Evolutionary conservation across 257 asterid species (phyloP), one percentile per base, ranked within the genome.

Genomic region (Thymus mandschuricus): DNA sequence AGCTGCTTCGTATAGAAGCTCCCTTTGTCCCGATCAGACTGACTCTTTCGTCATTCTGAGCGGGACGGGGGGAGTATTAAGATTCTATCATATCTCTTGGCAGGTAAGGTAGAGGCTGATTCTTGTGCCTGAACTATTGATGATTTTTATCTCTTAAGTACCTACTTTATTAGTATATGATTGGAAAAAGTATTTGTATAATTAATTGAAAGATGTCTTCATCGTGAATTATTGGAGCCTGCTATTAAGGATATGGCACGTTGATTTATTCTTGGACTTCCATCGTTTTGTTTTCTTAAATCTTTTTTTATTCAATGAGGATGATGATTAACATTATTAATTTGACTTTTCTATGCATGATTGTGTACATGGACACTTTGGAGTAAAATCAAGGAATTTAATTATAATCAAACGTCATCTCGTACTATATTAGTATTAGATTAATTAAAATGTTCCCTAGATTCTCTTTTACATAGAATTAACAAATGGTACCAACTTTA

Each of bases 191-290:
- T 50, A 55, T 46, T 7, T 27, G 12, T 8, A 28, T 40, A 40
- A 2, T 66, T 48, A 50, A 48, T 65, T 7, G 28, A 10, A 33
- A 3, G 1, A 49, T 43, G 65, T 75, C 74, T 7, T 48, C 65
- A 55, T 72, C 27, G 12, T 76, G 28, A 64, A 74, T 64, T 33
- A 55, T 41, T 71, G 76, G 81, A 76, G 70, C 81, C 79, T 21
- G 56, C 61, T 43, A n/a, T 35, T 34, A 31, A 12, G 40, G 41
- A 52, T 12, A 27, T 63, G 34, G 45, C 21, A 30, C 15, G 15
- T 29, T 49, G 15, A 35, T 44, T 63, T 45, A 8, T 51, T 44
- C 60, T 27, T 50, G 64, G 65, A 29, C 15, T 31, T 44, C 33
- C 33, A 33, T 49, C n/a, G n/a, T 66, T 30, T 64, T 46, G n/a